Base-by-base conservation (phyloP, 2,329 filamentous ascomycete genomes). In the Myriangium duriaei region DNA sequence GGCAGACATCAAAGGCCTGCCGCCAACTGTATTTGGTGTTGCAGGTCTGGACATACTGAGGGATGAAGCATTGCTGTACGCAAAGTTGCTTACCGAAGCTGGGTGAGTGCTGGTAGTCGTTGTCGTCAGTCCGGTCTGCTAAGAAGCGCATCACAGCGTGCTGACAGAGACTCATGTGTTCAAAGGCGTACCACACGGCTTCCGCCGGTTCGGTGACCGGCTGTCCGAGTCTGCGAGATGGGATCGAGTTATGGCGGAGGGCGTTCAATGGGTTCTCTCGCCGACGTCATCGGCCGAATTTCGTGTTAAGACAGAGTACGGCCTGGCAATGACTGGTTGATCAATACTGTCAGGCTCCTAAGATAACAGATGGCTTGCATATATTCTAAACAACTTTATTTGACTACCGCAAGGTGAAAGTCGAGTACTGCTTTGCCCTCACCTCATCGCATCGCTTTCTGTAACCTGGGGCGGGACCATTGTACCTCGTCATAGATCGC, bases 101-200 rank as follows among this genome's bases (percentile, higher is more conserved):
- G 64, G 65, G 57, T 45, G 14, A 40, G 43, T 39, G n/a, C 10
- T 21, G n/a, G n/a, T n/a, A n/a, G n/a, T n/a, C n/a, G n/a, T n/a
- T n/a, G n/a, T n/a, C n/a, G n/a, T n/a, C n/a, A n/a, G n/a, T n/a
- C n/a, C 9, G 21, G 5, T 24, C 13, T 6, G 11, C 34, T 13
- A 11, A 11, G 12, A 19, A 30, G 11, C 16, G 24, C 11, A 4
- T 18, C 13, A 7, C 30, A 43, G 42, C 14, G 65, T 74, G 0
- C 62, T 69, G 0, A 71, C 67, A 0, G 53, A 68, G 38, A 51
- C 65, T 1, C 54, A 62, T 39, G 44, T 74, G 1, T 72, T 72
- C 49, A 61, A 56, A 16, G 70, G 71, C 0, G 51, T 74, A 1
- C 71, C 71, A 0, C 71, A 74, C 52, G 65, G 63, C 0, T 71